Conservation (phyloP, 805 yeast species). For the Kregervanrija delftensis region DNA sequence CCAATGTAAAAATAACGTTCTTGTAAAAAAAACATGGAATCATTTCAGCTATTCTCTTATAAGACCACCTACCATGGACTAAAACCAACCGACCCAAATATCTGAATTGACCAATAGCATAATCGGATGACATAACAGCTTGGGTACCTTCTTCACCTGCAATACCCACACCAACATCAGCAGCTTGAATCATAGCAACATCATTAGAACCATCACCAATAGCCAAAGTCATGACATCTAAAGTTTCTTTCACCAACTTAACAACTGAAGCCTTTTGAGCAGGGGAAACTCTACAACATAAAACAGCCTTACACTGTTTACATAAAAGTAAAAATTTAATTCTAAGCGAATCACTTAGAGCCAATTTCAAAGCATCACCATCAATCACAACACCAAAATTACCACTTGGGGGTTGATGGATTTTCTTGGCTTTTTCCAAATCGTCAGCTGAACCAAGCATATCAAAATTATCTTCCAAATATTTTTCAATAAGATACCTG, state of each 20-base stretch:
- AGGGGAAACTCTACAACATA: slow-evolving; percentile 86
- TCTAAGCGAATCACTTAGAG: slow-evolving; percentile 33
- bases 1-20: slow-evolving; percentile 66
- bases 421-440: slow-evolving; percentile 44
- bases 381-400: slow-evolving; percentile 68
- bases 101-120: slow-evolving; percentile 79
- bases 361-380: slow-evolving; percentile 67
- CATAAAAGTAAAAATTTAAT: slow-evolving; percentile 63
- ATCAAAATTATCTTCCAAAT: slow-evolving; percentile 47
- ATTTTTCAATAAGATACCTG: slow-evolving; percentile 42
- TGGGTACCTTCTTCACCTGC: slow-evolving; percentile 91
- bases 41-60: slow-evolving; percentile 76
- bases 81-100: slow-evolving; percentile 57
- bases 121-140: slow-evolving; percentile 84
- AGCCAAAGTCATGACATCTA: slow-evolving; percentile 79
- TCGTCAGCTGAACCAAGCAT: slow-evolving; percentile 57
- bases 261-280: slow-evolving; percentile 85
- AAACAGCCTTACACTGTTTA: slow-evolving; percentile 73
- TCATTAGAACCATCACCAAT: slow-evolving; percentile 89
- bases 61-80: slow-evolving; percentile 85
- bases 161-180: slow-evolving; percentile 83
- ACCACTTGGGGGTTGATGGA: slow-evolving; percentile 63
- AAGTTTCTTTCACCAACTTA: slow-evolving; percentile 61
- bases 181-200: slow-evolving; percentile 87
- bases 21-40: slow-evolving; percentile 77